Evolutionary conservation across 2,329 filamentous ascomycete species (phyloP).

Genomic region (Coniochaeta sp.): DNA sequence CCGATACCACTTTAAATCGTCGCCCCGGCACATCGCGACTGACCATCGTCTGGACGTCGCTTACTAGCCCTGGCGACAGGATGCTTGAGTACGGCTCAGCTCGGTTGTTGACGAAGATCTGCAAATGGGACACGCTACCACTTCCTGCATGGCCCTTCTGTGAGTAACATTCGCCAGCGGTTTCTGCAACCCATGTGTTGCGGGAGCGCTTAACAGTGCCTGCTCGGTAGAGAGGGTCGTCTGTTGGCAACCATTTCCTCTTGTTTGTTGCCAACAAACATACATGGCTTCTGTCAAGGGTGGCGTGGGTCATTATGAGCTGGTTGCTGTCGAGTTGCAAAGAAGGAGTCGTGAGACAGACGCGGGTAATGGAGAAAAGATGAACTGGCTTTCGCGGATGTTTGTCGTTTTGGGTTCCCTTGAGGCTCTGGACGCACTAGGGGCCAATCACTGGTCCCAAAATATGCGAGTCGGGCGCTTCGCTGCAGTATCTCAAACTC

Average conservation of each 20-base stretch:
- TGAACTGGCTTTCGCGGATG: neutral
- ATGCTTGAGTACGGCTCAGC: neutral
- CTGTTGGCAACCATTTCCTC: neutral
- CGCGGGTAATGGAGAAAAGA: neutral
- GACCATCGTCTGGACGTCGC: neutral
- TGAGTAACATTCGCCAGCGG: neutral
- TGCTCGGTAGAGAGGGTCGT: neutral
- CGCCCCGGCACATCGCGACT: neutral
- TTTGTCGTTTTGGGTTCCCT: neutral
- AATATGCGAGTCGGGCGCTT: slow-evolving; percentile 1
- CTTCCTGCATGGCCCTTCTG: neutral
- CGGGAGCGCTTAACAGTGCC: neutral
- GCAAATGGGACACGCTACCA: neutral
- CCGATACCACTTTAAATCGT: neutral
- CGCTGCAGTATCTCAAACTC: neutral
- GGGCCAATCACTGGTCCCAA: slow-evolving; percentile 1
- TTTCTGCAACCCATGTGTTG: neutral
- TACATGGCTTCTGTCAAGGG: neutral
- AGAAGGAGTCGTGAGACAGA: neutral
- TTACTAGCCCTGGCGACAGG: neutral
- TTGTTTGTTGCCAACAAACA: neutral
- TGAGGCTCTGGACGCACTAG: neutral
- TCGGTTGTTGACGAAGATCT: neutral
- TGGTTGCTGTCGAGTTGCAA: neutral
- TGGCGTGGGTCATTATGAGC: neutral